Evolutionary conservation across 2,329 filamentous ascomycete genomes (phyloP).

Genomic region (Ilyonectria sp.): DNA sequence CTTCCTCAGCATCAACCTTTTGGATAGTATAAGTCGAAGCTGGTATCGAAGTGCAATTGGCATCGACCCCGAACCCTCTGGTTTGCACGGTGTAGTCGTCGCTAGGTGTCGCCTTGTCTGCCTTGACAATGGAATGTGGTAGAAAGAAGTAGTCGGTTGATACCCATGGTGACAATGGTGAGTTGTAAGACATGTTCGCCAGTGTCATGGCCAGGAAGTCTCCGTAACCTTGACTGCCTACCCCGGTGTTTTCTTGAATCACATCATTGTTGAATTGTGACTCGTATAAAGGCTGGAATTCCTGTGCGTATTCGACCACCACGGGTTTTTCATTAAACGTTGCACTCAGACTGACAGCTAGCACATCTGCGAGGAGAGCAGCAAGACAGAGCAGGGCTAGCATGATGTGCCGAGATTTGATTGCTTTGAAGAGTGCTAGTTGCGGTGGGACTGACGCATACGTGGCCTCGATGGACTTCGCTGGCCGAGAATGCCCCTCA

Average conservation of each 20-base stretch:
- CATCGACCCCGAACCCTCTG: conserved; percentile 6
- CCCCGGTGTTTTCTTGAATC: not conserved
- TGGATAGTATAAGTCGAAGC: not conserved
- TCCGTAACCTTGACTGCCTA: no score
- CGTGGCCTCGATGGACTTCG: not conserved
- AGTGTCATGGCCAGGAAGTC: not conserved
- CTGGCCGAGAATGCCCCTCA: not conserved
- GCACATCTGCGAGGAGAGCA: conserved; percentile 11
- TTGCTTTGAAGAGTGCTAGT: conserved; percentile 4
- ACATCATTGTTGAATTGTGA: not conserved
- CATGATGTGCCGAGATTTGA: not conserved
- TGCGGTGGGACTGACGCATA: conserved; percentile 23
- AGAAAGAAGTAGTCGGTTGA: conserved; percentile 14
- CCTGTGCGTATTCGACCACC: not conserved
- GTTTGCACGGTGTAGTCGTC: conserved; percentile 10
- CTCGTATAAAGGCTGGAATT: not conserved
- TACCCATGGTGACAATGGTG: conserved; percentile 9
- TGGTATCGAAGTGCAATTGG: conserved; percentile 12
- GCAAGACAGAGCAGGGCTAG: conserved; percentile 4
- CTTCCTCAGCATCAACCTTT: not conserved
- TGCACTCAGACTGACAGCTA: conserved; percentile 18
- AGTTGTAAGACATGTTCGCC: conserved; percentile 2
- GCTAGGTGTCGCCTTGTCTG: not conserved
- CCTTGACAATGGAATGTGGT: not conserved
- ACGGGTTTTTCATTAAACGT: conserved; percentile 12